These are phyloP conservation scores for Saccharomyces hybrid DNA, from an alignment of 1,139 yeast genomes.

Conservation along the genomic window DNA sequence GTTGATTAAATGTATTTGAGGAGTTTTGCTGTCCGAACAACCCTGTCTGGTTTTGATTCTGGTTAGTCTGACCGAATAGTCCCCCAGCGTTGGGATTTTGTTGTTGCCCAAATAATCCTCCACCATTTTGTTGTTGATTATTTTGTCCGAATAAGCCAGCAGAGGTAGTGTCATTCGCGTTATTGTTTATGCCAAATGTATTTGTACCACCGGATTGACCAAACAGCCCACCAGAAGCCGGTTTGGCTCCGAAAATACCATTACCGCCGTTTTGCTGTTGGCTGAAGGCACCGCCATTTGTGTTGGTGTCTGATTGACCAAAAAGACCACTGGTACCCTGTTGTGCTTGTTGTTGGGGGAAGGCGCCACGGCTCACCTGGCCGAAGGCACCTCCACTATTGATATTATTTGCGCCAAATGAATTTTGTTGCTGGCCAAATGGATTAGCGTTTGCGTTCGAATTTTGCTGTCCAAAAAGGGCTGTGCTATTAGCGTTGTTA, in stretches of 20 bases:
- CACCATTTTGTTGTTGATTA: conserved; percentile 18
- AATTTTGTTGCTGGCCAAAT: conserved; percentile 18
- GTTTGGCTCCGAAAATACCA: conserved; percentile 31
- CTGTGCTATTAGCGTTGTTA: conserved; percentile 25
- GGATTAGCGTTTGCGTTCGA: background rate
- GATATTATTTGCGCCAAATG: conserved; percentile 11
- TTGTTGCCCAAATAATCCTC: conserved; percentile 20
- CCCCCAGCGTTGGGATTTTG: conserved; percentile 18
- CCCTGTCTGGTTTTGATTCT: conserved; percentile 19
- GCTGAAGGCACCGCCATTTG: conserved; percentile 14
- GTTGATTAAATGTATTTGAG: conserved; percentile 32
- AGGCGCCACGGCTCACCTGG: conserved; percentile 31
- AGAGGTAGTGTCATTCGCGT: conserved; percentile 9
- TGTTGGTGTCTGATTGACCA: conserved; percentile 16
- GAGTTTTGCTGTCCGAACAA: conserved; percentile 29
- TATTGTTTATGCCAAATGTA: conserved; percentile 28
- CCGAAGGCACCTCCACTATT: conserved; percentile 4
- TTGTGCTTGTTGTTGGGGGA: conserved; percentile 11
- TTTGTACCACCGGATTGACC: conserved; percentile 25
- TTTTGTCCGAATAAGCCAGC: conserved; percentile 34
- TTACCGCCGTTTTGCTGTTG: conserved; percentile 7
- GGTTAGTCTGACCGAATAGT: conserved; percentile 30
- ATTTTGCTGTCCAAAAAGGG: conserved; percentile 27
- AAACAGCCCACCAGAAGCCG: conserved; percentile 32
- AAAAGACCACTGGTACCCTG: conserved; percentile 14